A percentile compares a stretch with the other conserved stretches of the same genome.
These are phyloP conservation scores for Symbiodinium pilosum DNA, from an alignment of 73 alveolate genomes.

Conservation along the genomic window DNA sequence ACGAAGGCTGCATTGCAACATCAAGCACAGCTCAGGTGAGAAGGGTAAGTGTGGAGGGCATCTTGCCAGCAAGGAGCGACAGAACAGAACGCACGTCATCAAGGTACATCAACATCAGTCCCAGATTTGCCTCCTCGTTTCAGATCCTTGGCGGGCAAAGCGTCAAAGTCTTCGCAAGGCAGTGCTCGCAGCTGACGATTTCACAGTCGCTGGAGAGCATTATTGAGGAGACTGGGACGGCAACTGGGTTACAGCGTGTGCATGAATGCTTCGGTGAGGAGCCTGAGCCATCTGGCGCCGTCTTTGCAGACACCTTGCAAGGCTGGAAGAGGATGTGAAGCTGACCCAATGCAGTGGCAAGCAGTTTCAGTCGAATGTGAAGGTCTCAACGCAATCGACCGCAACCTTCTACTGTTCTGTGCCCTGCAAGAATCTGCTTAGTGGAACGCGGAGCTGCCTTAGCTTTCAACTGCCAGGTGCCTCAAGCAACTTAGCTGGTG, in stretches of 20 bases:
- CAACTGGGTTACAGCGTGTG: neutral
- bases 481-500: slow-evolving; percentile 51
- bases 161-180: neutral
- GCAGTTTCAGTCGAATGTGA: neutral
- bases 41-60: slow-evolving; percentile 74
- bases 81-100: no score
- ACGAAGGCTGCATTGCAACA: neutral
- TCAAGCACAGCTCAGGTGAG: slow-evolving; percentile 5
- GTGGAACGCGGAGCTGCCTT: neutral
- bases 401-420: slow-evolving; percentile 48
- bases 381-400: slow-evolving; percentile 47
- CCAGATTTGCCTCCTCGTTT: no score
- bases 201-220: slow-evolving; percentile 59
- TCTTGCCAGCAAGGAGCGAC: neutral
- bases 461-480: slow-evolving; percentile 12
- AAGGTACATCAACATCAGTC: no score
- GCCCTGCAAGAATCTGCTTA: no score
- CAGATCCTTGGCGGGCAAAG: neutral
- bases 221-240: neutral
- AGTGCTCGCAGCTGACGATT: slow-evolving; percentile 83
- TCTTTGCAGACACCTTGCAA: slow-evolving; percentile 58
- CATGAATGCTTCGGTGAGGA: neutral
- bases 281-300: slow-evolving; percentile 90
- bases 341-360: neutral
- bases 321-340: neutral